Evolutionary conservation across 2,329 filamentous ascomycete species (phyloP).

Genomic region (Epichloe amarillans): DNA sequence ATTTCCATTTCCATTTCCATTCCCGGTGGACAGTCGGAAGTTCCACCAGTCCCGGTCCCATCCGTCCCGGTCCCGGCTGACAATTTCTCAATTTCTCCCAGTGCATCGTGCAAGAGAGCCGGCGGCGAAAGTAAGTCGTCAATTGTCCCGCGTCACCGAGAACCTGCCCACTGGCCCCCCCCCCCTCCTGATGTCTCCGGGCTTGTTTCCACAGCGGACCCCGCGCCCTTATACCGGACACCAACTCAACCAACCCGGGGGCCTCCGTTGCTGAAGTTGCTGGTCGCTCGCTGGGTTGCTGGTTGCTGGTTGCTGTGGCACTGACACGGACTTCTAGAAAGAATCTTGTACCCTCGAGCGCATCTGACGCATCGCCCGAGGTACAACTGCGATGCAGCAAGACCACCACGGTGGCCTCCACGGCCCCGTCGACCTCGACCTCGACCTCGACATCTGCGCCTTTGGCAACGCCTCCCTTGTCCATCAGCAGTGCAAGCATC

Average conservation of each 20-base stretch:
- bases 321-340: slow-evolving; percentile 25
- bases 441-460: background rate
- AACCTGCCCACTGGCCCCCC: background rate
- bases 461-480: slow-evolving; percentile 6
- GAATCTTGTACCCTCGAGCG: slow-evolving; percentile 27
- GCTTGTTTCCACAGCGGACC: background rate
- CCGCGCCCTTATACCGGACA: background rate
- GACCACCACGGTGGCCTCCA: background rate
- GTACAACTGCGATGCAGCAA: slow-evolving; percentile 13
- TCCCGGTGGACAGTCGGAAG: too few species aligned
- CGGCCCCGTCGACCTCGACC: background rate
- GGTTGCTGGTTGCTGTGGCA: background rate
- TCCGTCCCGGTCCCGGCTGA: background rate
- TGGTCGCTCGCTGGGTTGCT: background rate
- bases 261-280: background rate
- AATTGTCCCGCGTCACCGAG: slow-evolving; percentile 1
- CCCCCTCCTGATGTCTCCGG: background rate
- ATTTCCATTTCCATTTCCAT: background rate
- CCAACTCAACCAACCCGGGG: background rate
- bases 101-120: slow-evolving; percentile 67
- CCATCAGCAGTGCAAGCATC: slow-evolving; percentile 12
- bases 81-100: slow-evolving; percentile 8
- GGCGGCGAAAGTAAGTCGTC: slow-evolving; percentile 64
- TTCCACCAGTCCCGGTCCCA: background rate
- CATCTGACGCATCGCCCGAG: slow-evolving; percentile 24